phyloP scores from a whole-genome alignment of 331 rosid genomes.

The Stylosanthes scabra region DNA sequence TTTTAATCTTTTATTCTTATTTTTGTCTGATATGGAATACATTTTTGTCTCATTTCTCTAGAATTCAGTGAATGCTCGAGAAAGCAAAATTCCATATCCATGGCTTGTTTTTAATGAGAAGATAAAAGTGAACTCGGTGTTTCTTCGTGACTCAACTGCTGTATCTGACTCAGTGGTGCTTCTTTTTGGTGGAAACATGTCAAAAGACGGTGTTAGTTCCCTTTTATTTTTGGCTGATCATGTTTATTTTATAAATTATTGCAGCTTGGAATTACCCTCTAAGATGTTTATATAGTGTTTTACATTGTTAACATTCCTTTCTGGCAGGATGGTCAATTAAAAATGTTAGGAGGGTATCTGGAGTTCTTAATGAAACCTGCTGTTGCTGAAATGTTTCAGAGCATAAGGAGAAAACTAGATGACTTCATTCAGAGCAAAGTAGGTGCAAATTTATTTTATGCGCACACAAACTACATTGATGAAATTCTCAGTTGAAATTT shows the following conservation, averaged over 20 bases:
- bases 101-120: constrained; percentile 98
- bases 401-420: constrained; percentile 76
- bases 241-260: constrained; percentile 17
- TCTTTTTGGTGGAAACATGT: constrained; percentile 87
- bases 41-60: constrained; percentile 49
- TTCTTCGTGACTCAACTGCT: constrained; percentile 97
- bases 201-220: constrained; percentile 63
- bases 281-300: constrained; percentile 26
- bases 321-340: constrained; percentile 83
- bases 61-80: constrained; percentile 98
- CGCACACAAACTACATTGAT: constrained; percentile 17
- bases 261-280: background rate
- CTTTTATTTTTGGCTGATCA: background rate
- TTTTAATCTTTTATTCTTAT: constrained; percentile 12
- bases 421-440: constrained; percentile 85
- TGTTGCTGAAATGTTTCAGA: constrained; percentile 74
- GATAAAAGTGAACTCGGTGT: constrained; percentile 95
- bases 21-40: constrained; percentile 19
- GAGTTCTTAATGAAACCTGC: constrained; percentile 91
- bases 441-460: constrained; percentile 45
- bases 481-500: constrained; percentile 3
- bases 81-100: constrained; percentile 88
- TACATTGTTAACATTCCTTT: constrained; percentile 16
- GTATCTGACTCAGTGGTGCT: constrained; percentile 86
- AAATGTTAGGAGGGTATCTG: constrained; percentile 93